Evolutionary conservation across 2,329 filamentous ascomycete genomes (phyloP).

Genomic region (Neofusicoccum cordaticola): DNA sequence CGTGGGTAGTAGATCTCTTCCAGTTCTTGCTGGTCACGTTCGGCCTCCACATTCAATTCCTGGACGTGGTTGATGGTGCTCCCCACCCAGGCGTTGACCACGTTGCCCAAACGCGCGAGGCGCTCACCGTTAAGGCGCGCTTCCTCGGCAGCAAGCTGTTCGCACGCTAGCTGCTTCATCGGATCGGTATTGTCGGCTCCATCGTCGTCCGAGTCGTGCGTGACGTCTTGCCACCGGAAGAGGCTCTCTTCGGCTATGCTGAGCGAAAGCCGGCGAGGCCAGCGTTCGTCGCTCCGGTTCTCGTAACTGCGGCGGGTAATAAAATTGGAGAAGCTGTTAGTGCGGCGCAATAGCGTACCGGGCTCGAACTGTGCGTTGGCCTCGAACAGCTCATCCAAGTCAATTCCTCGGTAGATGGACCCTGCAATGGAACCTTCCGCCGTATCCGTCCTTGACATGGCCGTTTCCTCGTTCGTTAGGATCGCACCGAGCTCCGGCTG

Average conservation of each 20-base stretch:
- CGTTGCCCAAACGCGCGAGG: slow-evolving; percentile 52
- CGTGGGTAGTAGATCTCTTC: slow-evolving; percentile 67
- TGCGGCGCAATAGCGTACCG: slow-evolving; percentile 57
- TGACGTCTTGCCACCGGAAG: slow-evolving; percentile 61
- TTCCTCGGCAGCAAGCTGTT: slow-evolving; percentile 50
- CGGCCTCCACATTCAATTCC: slow-evolving; percentile 60
- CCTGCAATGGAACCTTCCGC: slow-evolving; percentile 56
- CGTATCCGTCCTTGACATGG: slow-evolving; percentile 35
- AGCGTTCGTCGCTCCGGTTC: slow-evolving; percentile 43
- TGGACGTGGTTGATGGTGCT: slow-evolving; percentile 57
- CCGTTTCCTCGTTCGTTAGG: slow-evolving; percentile 20
- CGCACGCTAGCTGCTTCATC: slow-evolving; percentile 32
- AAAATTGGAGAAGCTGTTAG: slow-evolving; percentile 53
- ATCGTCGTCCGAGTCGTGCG: slow-evolving; percentile 34
- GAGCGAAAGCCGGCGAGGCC: slow-evolving; percentile 72
- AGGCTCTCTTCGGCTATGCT: slow-evolving; percentile 73
- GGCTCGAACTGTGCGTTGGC: slow-evolving; percentile 45
- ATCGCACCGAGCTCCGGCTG: slow-evolving; percentile 22
- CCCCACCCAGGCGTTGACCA: slow-evolving; percentile 61
- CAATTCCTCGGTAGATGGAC: slow-evolving; percentile 58
- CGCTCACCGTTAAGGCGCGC: slow-evolving; percentile 54
- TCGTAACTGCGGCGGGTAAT: slow-evolving; percentile 8
- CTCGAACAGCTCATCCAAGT: slow-evolving; percentile 54
- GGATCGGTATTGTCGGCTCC: slow-evolving; percentile 30
- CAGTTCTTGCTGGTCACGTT: slow-evolving; percentile 63